phyloP scores from a whole-genome alignment of 768 basidiomycete species.

The Cystobasidiopsis lactophilus region DNA sequence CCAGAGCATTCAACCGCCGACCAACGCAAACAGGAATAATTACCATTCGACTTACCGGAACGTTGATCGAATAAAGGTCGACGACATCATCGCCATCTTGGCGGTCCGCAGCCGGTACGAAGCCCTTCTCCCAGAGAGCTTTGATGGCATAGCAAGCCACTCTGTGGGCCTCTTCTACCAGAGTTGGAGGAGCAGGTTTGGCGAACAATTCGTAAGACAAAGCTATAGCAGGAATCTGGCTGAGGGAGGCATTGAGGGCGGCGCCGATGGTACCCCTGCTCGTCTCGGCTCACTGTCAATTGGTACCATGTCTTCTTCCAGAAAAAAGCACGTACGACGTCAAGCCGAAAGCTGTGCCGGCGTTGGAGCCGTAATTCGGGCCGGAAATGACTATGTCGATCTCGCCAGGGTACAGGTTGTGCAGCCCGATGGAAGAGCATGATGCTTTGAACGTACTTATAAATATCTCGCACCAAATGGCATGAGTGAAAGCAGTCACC shows the following conservation, averaged over 20 bases:
- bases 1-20: too few species aligned
- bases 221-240: constrained; percentile 53
- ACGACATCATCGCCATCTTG: constrained; percentile 35
- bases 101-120: constrained; percentile 3
- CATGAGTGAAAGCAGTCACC: too few species aligned
- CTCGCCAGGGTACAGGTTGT: constrained; percentile 62
- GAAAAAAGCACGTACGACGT: too few species aligned
- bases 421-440: constrained; percentile 70
- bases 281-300: too few species aligned
- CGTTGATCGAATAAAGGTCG: constrained; percentile 42
- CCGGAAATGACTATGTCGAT: constrained; percentile 85
- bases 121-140: constrained; percentile 50
- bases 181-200: constrained; percentile 38
- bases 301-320: too few species aligned
- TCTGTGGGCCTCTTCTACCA: constrained; percentile 48
- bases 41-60: too few species aligned
- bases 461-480: too few species aligned
- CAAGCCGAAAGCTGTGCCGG: constrained; percentile 35
- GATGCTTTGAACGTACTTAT: constrained; percentile 72
- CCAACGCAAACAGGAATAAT: too few species aligned
- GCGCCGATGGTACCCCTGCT: constrained; percentile 90
- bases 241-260: constrained; percentile 55
- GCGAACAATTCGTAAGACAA: constrained; percentile 65
- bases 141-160: constrained; percentile 45
- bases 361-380: constrained; percentile 66